These are phyloP conservation scores for Talaromyces sp. DNA, from an alignment of 2,329 filamentous ascomycete species.

Conservation along the genomic window DNA sequence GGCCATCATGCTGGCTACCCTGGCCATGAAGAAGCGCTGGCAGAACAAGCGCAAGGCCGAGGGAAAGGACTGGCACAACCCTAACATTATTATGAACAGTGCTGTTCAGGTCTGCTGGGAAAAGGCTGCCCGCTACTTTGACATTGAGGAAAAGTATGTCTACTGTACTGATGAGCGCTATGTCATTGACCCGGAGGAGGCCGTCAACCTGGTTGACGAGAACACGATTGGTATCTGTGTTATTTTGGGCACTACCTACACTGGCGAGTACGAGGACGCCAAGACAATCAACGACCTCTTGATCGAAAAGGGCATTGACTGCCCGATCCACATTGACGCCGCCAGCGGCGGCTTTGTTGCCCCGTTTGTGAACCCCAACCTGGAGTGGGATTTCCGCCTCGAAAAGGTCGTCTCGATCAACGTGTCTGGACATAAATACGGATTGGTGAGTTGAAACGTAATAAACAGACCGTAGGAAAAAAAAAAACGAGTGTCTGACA, in stretches of 20 bases:
- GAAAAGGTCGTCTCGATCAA: conserved; percentile 91
- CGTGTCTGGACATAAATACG: conserved; percentile 85
- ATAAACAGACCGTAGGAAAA: no score
- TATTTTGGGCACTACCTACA: conserved; percentile 91
- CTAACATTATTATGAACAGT: conserved; percentile 93
- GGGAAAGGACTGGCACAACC: conserved; percentile 72
- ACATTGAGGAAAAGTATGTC: conserved; percentile 81
- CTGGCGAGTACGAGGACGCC: conserved; percentile 90
- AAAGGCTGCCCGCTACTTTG: conserved; percentile 83
- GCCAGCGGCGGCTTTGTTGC: conserved; percentile 90
- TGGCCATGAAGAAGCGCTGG: conserved; percentile 96
- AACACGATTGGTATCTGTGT: conserved; percentile 85
- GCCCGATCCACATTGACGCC: conserved; percentile 89
- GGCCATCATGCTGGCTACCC: conserved; percentile 45
- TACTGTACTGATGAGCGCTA: conserved; percentile 58
- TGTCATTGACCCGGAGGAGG: conserved; percentile 59
- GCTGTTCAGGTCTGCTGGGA: conserved; percentile 98
- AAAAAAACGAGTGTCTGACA: not conserved
- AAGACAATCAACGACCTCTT: conserved; percentile 88
- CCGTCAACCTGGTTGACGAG: conserved; percentile 58
- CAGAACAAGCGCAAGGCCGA: conserved; percentile 76
- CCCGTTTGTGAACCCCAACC: conserved; percentile 77
- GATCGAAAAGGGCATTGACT: conserved; percentile 66
- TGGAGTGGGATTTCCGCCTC: conserved; percentile 89
- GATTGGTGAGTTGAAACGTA: conserved; percentile 41